phyloP scores from a whole-genome alignment of 208 protist species.

The Trichomonas gallinae region DNA sequence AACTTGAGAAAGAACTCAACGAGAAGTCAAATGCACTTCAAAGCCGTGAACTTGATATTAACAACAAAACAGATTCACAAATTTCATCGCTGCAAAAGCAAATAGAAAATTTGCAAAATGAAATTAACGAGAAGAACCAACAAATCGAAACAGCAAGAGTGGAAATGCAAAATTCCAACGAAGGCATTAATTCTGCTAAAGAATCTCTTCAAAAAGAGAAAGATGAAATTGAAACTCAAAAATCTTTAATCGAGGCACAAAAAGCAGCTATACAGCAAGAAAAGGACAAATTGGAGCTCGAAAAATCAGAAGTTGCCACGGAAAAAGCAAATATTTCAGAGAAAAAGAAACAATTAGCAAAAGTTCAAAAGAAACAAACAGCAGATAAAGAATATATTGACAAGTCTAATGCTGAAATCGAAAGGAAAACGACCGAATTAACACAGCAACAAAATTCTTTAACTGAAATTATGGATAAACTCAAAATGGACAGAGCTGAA shows the following conservation, averaged over 20 bases:
- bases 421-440: neutral
- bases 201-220: neutral
- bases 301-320: neutral
- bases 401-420: neutral
- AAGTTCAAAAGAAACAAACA: neutral
- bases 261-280: neutral
- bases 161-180: neutral
- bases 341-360: neutral
- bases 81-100: neutral
- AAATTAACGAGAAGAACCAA: neutral
- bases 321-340: neutral
- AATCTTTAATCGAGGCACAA: neutral
- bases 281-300: neutral
- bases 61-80: neutral
- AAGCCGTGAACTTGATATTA: too few relatives aligned
- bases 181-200: neutral
- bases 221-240: neutral
- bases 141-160: neutral
- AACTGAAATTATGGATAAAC: neutral
- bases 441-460: neutral
- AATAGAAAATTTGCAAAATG: neutral
- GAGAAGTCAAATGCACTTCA: too few relatives aligned
- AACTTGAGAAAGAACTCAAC: too few relatives aligned
- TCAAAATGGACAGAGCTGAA: neutral
- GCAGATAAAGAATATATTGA: neutral